A percentile compares a stretch with the other conserved stretches of the same genome.
These are phyloP conservation scores for Trametes hirsuta DNA, from an alignment of 1,284 basidiomycete genomes.

Conservation along the genomic window DNA sequence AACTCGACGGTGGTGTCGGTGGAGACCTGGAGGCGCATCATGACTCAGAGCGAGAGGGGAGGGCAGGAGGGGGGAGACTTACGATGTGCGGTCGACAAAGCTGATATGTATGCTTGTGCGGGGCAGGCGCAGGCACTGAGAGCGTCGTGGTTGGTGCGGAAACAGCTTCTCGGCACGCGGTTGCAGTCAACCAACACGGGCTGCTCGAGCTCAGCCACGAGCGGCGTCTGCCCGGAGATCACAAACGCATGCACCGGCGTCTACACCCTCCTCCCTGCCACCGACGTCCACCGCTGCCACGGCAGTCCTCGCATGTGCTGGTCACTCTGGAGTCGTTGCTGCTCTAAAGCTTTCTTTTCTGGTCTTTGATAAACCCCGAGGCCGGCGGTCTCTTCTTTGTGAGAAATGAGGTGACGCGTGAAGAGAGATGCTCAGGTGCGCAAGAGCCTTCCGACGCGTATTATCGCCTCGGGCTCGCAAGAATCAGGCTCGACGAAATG, in stretches of 20 bases:
- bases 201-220: neutral
- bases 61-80: conserved; percentile 12
- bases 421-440: neutral
- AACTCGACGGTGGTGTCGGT: conserved; percentile 64
- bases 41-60: conserved; percentile 23
- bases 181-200: neutral
- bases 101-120: conserved; percentile 15
- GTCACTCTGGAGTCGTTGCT: too few relatives aligned
- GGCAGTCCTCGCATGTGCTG: too few relatives aligned
- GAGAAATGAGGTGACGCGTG: too few relatives aligned
- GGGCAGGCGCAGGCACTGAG: conserved; percentile 14
- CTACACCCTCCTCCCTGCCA: neutral
- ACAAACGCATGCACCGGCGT: conserved; percentile 12
- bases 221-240: conserved; percentile 23
- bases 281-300: too few relatives aligned
- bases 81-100: conserved; percentile 35
- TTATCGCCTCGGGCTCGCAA: neutral
- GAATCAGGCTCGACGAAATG: neutral
- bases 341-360: too few relatives aligned
- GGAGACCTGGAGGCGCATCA: conserved; percentile 59
- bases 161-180: conserved; percentile 23
- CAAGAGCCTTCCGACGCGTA: conserved; percentile 1
- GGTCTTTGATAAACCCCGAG: too few relatives aligned
- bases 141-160: conserved; percentile 23
- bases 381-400: too few relatives aligned